Conservation (phyloP, 495 filamentous ascomycete species). For the Aspergillus affinis region DNA sequence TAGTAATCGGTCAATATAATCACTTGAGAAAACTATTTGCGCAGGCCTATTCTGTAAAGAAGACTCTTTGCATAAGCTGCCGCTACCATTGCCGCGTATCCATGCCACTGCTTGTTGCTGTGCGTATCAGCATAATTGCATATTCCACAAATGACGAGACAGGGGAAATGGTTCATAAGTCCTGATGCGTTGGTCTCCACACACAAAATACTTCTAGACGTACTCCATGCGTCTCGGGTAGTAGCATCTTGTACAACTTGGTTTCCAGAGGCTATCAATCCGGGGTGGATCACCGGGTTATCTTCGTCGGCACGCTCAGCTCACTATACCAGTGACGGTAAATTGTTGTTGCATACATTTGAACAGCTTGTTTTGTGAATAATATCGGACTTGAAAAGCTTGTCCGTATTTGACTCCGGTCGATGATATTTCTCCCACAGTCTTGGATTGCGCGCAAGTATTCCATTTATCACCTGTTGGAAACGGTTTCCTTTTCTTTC, state of each 20-base stretch:
- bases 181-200: not conserved
- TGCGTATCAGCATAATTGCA: not conserved
- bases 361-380: not conserved
- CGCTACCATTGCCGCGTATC: constrained; percentile 1
- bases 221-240: not conserved
- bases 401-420: not conserved
- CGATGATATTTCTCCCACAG: not conserved
- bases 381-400: not conserved
- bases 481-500: not conserved
- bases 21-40: too few species aligned
- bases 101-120: not conserved
- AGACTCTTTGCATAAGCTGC: not conserved
- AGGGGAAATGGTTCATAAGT: constrained; percentile 3
- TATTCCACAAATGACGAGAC: not conserved
- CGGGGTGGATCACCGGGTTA: not conserved
- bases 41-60: not conserved
- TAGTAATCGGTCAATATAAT: too few species aligned
- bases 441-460: not conserved
- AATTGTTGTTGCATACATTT: not conserved
- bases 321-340: not conserved
- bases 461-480: not conserved
- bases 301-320: not conserved
- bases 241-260: not conserved
- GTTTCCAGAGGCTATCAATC: not conserved
- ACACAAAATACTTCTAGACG: not conserved